A percentile compares a stretch with the other conserved stretches of the same genome.
phyloP scores from a whole-genome alignment of 2,329 filamentous ascomycete genomes.

The Alternaria gansuensis region DNA sequence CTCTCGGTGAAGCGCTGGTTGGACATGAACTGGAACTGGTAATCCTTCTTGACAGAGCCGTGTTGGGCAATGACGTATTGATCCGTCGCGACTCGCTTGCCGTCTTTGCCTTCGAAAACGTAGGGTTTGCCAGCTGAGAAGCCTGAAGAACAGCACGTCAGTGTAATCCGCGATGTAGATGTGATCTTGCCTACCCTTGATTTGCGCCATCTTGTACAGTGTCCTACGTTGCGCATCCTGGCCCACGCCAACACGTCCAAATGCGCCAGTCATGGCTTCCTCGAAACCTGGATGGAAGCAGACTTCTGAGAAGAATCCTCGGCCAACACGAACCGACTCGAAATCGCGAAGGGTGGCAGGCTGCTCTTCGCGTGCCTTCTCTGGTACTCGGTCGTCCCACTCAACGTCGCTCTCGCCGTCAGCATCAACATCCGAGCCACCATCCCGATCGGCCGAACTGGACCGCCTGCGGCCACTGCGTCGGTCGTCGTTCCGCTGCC shows the following conservation, averaged over 20 bases:
- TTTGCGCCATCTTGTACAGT: constrained; percentile 85
- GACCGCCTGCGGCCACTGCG: constrained; percentile 59
- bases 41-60: constrained; percentile 83
- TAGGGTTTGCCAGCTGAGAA: constrained; percentile 84
- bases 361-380: constrained; percentile 68
- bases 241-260: constrained; percentile 83
- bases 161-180: constrained; percentile 9
- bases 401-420: constrained; percentile 81
- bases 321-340: constrained; percentile 82
- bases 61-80: constrained; percentile 84
- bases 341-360: constrained; percentile 81
- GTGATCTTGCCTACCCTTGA: constrained; percentile 71
- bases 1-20: constrained; percentile 84
- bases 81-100: constrained; percentile 81
- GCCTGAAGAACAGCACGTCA: constrained; percentile 59
- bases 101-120: constrained; percentile 76
- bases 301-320: constrained; percentile 85
- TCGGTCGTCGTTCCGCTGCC: constrained; percentile 59
- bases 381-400: constrained; percentile 68
- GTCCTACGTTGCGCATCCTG: constrained; percentile 76
- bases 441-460: constrained; percentile 51
- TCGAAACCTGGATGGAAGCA: constrained; percentile 95
- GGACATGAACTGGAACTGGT: constrained; percentile 90
- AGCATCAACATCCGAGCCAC: constrained; percentile 66
- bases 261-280: constrained; percentile 81